Base-by-base conservation (phyloP, 129 eudicot genomes). In the Flaveria ramosissima region DNA sequence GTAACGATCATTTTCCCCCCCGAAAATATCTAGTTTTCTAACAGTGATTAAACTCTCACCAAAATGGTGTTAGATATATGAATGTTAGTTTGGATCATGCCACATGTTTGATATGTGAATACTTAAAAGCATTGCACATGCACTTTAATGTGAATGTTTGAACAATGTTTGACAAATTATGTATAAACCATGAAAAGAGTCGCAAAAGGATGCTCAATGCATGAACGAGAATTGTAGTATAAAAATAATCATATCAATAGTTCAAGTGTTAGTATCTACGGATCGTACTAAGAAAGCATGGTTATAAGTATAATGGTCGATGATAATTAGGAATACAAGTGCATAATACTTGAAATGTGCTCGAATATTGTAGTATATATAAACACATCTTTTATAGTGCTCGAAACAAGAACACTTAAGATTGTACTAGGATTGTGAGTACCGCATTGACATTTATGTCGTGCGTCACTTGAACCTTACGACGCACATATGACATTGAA, bases 351-450 rank as follows among this genome's bases (percentile, higher is more conserved):
- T 2, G 23, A 24, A 57, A 57, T 21, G 45, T 53, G 56, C 15
- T 43, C 14, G 32, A 60, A 60, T 45, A 39, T 27, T 70, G 39
- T 56, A 56, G 43, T 62, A 42, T 45, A 61, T 24, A 43, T 1
- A 55, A 68, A 39, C 20, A 45, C 39, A n/a, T 78, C 47, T 55
- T 52, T 36, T 13, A 67, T 15, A 24, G 17, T 66, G 43, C 13
- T 66, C 0, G 10, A 65, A 50, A 59, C 17, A 14, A 20, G 7
- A 36, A 23, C 13, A 5, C 10, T 26, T 6, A 56, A 52, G 60
- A 42, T 53, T 52, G 53, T 65, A 39, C 74, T 67, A 39, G 45
- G 56, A 67, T 14, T 39, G 43, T 67, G 17, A 63, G 53, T 36
- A 36, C 41, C 7, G 41, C 3, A 21, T 11, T 11, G 19, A 20